Evolutionary conservation across 108 stramenopile genomes (phyloP).

Genomic region (Cyclostephanos invisitatus): DNA sequence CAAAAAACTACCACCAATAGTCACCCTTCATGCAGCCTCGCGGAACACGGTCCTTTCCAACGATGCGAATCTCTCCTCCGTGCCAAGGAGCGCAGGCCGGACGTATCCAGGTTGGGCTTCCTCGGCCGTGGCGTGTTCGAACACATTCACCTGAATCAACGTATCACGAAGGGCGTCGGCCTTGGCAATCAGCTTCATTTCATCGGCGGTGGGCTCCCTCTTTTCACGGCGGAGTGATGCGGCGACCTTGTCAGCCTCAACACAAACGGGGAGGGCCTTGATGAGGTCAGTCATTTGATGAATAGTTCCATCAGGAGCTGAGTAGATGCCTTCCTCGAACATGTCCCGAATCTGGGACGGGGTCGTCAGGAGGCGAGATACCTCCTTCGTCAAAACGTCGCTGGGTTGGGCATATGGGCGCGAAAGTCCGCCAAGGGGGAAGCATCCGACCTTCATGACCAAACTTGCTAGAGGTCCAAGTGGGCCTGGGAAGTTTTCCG

Average conservation of each 20-base stretch:
- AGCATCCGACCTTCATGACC: conserved; percentile 92
- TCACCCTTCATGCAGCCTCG: conserved; percentile 40
- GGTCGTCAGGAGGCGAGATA: conserved; percentile 88
- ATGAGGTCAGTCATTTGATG: conserved; percentile 89
- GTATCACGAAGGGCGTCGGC: conserved; percentile 95
- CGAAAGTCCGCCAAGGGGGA: conserved; percentile 86
- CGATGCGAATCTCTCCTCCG: conserved; percentile 76
- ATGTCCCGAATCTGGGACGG: conserved; percentile 81
- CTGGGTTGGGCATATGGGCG: conserved; percentile 85
- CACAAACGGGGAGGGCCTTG: conserved; percentile 86
- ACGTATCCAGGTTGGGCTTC: conserved; percentile 79
- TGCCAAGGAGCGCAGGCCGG: conserved; percentile 82
- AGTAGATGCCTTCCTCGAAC: conserved; percentile 83
- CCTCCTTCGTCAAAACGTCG: conserved; percentile 92
- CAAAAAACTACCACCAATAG: neutral
- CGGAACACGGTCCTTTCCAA: conserved; percentile 79
- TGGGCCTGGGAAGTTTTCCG: conserved; percentile 95
- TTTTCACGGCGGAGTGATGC: conserved; percentile 86
- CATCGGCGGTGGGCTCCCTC: conserved; percentile 89
- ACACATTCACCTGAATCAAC: conserved; percentile 95
- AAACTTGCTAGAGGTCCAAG: conserved; percentile 79
- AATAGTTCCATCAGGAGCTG: conserved; percentile 78
- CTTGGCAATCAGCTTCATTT: conserved; percentile 89
- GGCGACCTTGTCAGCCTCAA: conserved; percentile 93
- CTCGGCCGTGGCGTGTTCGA: conserved; percentile 73